Percentiles rank a stretch among this genome's conserved stretches.
These are phyloP conservation scores for Chrysosporium keratinophilum DNA, from an alignment of 2,329 filamentous ascomycete genomes.

Conservation along the genomic window DNA sequence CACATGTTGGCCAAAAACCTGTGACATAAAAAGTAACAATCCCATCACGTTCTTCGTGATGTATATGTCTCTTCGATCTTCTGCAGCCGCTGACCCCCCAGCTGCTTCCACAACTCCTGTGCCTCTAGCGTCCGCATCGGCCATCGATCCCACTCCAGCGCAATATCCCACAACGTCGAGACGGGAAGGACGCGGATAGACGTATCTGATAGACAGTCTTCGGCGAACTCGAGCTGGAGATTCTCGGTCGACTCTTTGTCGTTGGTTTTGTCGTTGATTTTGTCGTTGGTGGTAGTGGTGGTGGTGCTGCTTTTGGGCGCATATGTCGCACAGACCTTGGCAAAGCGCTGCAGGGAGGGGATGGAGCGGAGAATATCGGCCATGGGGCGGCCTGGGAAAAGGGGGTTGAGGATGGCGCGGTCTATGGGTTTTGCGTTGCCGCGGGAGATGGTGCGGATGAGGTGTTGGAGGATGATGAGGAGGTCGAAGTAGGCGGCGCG, in stretches of 20 bases:
- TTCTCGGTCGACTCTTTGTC: neutral
- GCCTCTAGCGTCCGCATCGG: conserved; percentile 19
- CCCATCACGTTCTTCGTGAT: neutral
- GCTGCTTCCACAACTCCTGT: conserved; percentile 12
- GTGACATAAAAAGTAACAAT: neutral
- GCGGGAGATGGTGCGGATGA: conserved; percentile 20
- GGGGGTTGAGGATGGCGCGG: conserved; percentile 20
- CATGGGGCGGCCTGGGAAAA: conserved; percentile 25
- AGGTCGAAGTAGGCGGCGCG: neutral
- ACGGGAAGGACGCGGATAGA: conserved; percentile 24
- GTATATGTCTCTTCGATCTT: conserved; percentile 5
- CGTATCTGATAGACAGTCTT: conserved; percentile 20
- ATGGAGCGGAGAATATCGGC: conserved; percentile 27
- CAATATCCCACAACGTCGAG: conserved; percentile 28
- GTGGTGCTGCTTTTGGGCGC: too few relatives aligned
- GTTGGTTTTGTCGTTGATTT: neutral
- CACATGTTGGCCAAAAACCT: too few relatives aligned
- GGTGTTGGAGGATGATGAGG: conserved; percentile 20
- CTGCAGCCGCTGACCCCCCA: conserved; percentile 7
- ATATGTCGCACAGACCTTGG: conserved; percentile 10
- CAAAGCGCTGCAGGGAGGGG: conserved; percentile 26
- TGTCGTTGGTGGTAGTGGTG: neutral
- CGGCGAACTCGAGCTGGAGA: conserved; percentile 12
- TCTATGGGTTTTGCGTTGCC: conserved; percentile 17
- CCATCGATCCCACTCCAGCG: conserved; percentile 29